Percentiles rank a stretch among this genome's conserved stretches.
Conservation (phyloP, 805 yeast species). For the Saccharomycopsis selenospora region DNA sequence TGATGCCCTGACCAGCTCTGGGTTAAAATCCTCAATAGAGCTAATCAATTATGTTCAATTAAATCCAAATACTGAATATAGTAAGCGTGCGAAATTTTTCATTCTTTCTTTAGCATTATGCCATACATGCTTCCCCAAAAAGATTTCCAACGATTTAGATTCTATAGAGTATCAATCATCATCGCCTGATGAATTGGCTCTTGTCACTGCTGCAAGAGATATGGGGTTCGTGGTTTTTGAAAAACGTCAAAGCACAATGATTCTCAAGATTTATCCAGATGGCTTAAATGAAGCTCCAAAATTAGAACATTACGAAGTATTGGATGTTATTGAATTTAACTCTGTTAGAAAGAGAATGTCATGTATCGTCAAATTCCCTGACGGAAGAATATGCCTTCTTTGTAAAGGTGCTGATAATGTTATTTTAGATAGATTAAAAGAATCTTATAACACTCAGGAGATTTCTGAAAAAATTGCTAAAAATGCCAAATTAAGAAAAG, state of each 20-base stretch:
- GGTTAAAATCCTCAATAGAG: constrained; percentile 51
- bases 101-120: constrained; percentile 78
- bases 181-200: constrained; percentile 93
- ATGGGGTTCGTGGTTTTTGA: constrained; percentile 83
- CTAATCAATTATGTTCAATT: constrained; percentile 62
- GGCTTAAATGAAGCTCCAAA: constrained; percentile 65
- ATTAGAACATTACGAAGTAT: constrained; percentile 61
- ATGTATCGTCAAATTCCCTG: constrained; percentile 70
- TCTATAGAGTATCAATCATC: constrained; percentile 78
- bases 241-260: constrained; percentile 50
- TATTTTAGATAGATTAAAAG: constrained; percentile 64
- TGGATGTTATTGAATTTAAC: constrained; percentile 80
- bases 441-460: constrained; percentile 49
- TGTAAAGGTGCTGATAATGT: constrained; percentile 97
- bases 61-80: constrained; percentile 61
- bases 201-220: constrained; percentile 91
- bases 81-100: constrained; percentile 72
- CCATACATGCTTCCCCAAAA: constrained; percentile 81
- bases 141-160: constrained; percentile 20
- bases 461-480: constrained; percentile 59
- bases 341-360: constrained; percentile 94
- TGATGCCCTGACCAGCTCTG: constrained; percentile 36
- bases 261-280: constrained; percentile 71
- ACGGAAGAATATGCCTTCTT: constrained; percentile 62
- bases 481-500: constrained; percentile 55